Percentiles rank a stretch among this genome's conserved stretches.
phyloP scores from a whole-genome alignment of 768 basidiomycete genomes.

The Panaeolus papilionaceus region DNA sequence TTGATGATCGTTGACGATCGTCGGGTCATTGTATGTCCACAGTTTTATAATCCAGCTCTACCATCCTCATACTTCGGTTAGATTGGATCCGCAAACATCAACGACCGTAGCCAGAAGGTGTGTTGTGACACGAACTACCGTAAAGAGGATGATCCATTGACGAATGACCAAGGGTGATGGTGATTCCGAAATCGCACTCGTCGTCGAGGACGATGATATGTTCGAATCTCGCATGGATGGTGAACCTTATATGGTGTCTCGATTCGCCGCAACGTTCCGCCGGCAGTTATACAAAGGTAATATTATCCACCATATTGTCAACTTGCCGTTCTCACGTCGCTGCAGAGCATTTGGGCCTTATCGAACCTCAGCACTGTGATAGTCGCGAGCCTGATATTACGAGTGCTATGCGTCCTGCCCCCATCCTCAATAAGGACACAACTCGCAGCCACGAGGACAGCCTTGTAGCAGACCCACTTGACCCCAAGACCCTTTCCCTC shows the following conservation, averaged over 20 bases:
- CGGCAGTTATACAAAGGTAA: conserved; percentile 84
- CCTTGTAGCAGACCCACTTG: conserved; percentile 80
- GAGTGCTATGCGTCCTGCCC: conserved; percentile 84
- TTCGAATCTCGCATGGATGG: conserved; percentile 84
- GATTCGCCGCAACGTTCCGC: conserved; percentile 85
- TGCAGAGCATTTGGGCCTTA: conserved; percentile 87
- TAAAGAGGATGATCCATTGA: conserved; percentile 10
- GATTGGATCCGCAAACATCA: conserved; percentile 95
- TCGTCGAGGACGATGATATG: conserved; percentile 88
- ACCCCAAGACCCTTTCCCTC: conserved; percentile 60
- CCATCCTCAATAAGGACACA: conserved; percentile 72
- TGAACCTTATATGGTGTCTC: conserved; percentile 67
- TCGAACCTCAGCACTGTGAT: conserved; percentile 68
- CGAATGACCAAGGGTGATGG: conserved; percentile 71
- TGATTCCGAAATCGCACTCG: conserved; percentile 92
- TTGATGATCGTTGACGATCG: conserved; percentile 95
- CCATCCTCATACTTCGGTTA: conserved; percentile 32
- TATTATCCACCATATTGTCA: conserved; percentile 18
- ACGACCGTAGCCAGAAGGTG: conserved; percentile 85
- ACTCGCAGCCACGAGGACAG: conserved; percentile 61
- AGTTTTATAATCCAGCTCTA: conserved; percentile 1
- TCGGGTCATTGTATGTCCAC: conserved; percentile 76
- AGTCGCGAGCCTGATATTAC: conserved; percentile 41
- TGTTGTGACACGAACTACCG: conserved; percentile 1
- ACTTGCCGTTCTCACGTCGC: conserved; percentile 9